These are phyloP conservation scores for Psidium friedrichsthalianum DNA, from an alignment of 345 rosid genomes.

Conservation along the genomic window DNA sequence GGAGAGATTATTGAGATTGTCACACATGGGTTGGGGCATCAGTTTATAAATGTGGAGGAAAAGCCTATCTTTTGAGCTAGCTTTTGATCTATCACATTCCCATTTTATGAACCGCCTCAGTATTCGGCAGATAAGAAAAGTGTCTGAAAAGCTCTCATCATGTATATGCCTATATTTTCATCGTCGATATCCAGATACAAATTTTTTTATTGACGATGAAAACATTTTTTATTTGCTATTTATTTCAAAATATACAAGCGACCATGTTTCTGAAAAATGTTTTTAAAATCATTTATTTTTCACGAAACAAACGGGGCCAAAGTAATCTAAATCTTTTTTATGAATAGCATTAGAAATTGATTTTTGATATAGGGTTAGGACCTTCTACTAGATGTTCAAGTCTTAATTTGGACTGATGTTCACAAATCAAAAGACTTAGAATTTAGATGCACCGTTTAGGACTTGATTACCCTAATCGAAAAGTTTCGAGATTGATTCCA, in stretches of 20 bases:
- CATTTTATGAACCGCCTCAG: no score
- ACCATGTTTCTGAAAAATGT: no score
- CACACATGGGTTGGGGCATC: no score
- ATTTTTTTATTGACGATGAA: fast-evolving
- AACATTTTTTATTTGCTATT: not conserved
- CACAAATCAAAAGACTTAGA: not conserved
- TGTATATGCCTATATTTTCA: no score
- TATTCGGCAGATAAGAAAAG: no score
- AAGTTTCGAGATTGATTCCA: not conserved
- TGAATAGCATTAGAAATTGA: not conserved
- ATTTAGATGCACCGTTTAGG: not conserved
- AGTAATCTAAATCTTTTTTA: not conserved
- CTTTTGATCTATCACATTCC: no score
- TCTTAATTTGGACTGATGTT: no score
- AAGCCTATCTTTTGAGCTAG: no score
- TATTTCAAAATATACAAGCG: fast-evolving
- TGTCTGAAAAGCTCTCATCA: no score
- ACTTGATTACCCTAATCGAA: not conserved
- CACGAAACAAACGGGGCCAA: fast-evolving
- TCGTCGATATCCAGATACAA: not conserved
- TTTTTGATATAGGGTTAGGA: not conserved
- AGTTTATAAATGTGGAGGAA: no score
- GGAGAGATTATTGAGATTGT: no score
- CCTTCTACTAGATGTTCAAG: not conserved
- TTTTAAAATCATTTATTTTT: fast-evolving